These are phyloP conservation scores for Malassezia arunalokei DNA, from an alignment of 1,284 basidiomycete genomes.

Conservation along the genomic window DNA sequence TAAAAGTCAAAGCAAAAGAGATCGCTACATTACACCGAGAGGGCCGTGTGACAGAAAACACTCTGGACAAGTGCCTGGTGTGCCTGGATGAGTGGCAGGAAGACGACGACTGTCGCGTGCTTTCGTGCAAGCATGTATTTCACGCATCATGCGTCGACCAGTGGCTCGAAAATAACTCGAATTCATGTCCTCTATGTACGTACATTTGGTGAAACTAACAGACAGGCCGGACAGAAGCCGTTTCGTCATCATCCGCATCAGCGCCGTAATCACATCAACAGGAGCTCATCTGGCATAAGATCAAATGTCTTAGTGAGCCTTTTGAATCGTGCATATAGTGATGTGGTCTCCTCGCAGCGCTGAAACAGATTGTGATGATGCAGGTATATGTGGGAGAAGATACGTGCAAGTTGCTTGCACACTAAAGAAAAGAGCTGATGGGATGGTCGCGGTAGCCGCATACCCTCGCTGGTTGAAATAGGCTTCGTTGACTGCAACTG, in stretches of 20 bases:
- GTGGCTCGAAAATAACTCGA: conserved; percentile 31
- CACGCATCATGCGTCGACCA: conserved; percentile 32
- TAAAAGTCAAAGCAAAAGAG: conserved; percentile 21
- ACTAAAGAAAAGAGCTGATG: conserved; percentile 45
- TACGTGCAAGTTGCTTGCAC: conserved; percentile 74
- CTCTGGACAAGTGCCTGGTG: conserved; percentile 35
- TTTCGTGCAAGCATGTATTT: conserved; percentile 37
- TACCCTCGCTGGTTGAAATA: conserved; percentile 71
- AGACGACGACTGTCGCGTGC: conserved; percentile 29
- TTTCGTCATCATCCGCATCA: not conserved
- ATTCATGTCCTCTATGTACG: conserved; percentile 33
- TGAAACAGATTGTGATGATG: conserved; percentile 71
- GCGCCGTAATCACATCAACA: conserved; percentile 2
- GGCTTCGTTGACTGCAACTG: conserved; percentile 80
- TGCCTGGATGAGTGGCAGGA: conserved; percentile 41
- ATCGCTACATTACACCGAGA: conserved; percentile 16
- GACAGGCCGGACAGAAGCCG: conserved; percentile 8
- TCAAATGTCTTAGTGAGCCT: conserved; percentile 68
- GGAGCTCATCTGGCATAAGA: conserved; percentile 54
- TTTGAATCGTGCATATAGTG: conserved; percentile 78
- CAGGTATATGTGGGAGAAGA: conserved; percentile 81
- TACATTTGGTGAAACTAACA: not conserved
- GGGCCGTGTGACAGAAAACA: conserved; percentile 36
- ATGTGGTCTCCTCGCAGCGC: conserved; percentile 76
- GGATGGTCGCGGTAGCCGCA: conserved; percentile 67